These are phyloP conservation scores for Talaromyces rugulosus DNA, from an alignment of 2,329 filamentous ascomycete genomes.

Conservation along the genomic window DNA sequence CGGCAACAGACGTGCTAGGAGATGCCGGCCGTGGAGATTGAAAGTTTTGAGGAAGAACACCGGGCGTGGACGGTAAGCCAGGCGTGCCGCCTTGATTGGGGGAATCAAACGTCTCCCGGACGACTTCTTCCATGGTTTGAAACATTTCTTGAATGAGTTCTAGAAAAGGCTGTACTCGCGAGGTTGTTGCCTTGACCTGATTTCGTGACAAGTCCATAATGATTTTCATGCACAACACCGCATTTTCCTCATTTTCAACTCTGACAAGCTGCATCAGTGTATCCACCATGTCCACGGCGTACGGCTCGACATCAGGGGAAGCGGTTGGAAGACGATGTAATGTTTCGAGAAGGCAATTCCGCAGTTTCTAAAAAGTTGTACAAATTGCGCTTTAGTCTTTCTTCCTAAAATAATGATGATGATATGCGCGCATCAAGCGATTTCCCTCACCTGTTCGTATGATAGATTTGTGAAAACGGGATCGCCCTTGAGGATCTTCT, in stretches of 20 bases:
- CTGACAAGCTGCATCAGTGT: slow-evolving; percentile 83
- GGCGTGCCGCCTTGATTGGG: slow-evolving; percentile 54
- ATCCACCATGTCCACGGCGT: slow-evolving; percentile 84
- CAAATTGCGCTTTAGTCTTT: slow-evolving; percentile 4
- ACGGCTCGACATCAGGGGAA: slow-evolving; percentile 79
- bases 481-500: slow-evolving; percentile 75
- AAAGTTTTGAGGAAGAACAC: slow-evolving; percentile 59
- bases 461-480: slow-evolving; percentile 90
- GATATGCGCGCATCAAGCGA: background rate
- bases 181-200: slow-evolving; percentile 75
- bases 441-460: slow-evolving; percentile 68
- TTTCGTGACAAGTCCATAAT: slow-evolving; percentile 95
- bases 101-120: slow-evolving; percentile 91
- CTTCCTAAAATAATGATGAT: background rate
- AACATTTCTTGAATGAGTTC: slow-evolving; percentile 94
- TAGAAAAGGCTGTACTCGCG: slow-evolving; percentile 84
- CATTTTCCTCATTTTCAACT: slow-evolving; percentile 97
- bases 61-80: slow-evolving; percentile 51
- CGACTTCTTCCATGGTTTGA: slow-evolving; percentile 87
- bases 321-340: slow-evolving; percentile 78
- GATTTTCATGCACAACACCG: slow-evolving; percentile 95
- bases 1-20: slow-evolving; percentile 73
- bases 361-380: slow-evolving; percentile 64
- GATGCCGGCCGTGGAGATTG: slow-evolving; percentile 88
- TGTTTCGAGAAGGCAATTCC: slow-evolving; percentile 91